Percentiles rank a stretch among this genome's conserved stretches.
Conservation (phyloP, 2,329 filamentous ascomycete species). For the Phoma sp. region DNA sequence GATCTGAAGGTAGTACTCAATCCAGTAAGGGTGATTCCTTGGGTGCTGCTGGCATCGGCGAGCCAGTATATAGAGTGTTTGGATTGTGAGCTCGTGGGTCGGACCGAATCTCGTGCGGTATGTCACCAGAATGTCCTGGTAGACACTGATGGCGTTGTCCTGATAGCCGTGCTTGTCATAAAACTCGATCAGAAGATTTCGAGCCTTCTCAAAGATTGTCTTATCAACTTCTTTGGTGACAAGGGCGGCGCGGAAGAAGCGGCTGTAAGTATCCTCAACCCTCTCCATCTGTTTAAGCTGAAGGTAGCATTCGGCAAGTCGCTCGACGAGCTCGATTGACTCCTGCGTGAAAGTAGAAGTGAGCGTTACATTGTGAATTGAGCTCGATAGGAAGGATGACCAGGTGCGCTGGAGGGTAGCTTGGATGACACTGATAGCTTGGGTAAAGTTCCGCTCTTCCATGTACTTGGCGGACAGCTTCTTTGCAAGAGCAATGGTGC, state of each 20-base stretch:
- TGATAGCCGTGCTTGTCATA: conserved; percentile 49
- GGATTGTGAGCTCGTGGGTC: conserved; percentile 54
- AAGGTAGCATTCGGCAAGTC: conserved; percentile 55
- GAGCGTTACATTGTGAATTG: conserved; percentile 53
- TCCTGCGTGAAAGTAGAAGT: conserved; percentile 53
- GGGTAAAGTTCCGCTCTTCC: conserved; percentile 54
- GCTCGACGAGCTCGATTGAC: conserved; percentile 55
- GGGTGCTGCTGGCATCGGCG: conserved; percentile 44
- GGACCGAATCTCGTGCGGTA: conserved; percentile 39
- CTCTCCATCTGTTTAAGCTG: conserved; percentile 46
- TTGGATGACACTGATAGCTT: conserved; percentile 56
- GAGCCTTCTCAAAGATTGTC: conserved; percentile 43
- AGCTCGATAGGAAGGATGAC: conserved; percentile 54
- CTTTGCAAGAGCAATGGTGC: conserved; percentile 51
- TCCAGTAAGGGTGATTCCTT: conserved; percentile 52
- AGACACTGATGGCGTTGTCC: conserved; percentile 45
- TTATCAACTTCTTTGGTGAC: conserved; percentile 37
- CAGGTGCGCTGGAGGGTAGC: conserved; percentile 54
- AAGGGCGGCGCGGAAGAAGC: conserved; percentile 48
- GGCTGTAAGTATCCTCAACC: conserved; percentile 48
- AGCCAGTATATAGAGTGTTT: conserved; percentile 56
- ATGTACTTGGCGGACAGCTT: conserved; percentile 52
- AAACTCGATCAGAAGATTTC: conserved; percentile 42
- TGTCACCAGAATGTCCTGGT: conserved; percentile 47
- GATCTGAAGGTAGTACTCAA: conserved; percentile 57